phyloP scores from a whole-genome alignment of 2,329 filamentous ascomycete genomes.

The Talaromyces atroroseus region DNA sequence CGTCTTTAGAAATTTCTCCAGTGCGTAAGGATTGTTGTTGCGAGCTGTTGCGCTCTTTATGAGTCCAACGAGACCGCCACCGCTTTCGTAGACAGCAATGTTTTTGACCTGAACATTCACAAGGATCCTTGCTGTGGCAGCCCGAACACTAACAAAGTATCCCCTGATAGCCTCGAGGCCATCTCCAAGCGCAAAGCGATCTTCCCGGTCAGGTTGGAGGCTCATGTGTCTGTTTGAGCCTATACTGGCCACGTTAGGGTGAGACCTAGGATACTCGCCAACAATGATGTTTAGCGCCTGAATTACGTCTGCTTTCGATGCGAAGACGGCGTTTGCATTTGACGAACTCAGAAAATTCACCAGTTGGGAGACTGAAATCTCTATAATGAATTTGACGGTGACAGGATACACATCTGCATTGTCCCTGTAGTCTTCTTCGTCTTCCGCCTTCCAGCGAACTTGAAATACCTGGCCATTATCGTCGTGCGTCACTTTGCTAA shows the following conservation, averaged over 20 bases:
- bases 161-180: constrained; percentile 56
- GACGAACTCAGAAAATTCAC: constrained; percentile 40
- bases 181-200: constrained; percentile 50
- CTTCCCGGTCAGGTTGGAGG: constrained; percentile 25
- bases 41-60: background rate
- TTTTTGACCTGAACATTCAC: constrained; percentile 60
- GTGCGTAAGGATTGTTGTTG: constrained; percentile 21
- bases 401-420: constrained; percentile 32
- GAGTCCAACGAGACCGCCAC: constrained; percentile 9
- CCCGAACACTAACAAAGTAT: constrained; percentile 58
- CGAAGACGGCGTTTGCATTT: constrained; percentile 32
- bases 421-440: constrained; percentile 30
- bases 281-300: constrained; percentile 57
- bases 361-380: constrained; percentile 37
- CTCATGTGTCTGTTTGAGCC: constrained; percentile 52
- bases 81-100: constrained; percentile 52
- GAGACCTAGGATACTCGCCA: constrained; percentile 42
- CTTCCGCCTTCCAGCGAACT: constrained; percentile 32
- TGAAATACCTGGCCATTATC: constrained; percentile 16
- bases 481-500: constrained; percentile 17
- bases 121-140: constrained; percentile 52
- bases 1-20: constrained; percentile 38
- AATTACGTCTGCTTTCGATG: constrained; percentile 46
- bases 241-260: constrained; percentile 40
- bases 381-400: constrained; percentile 28